Evolutionary conservation across 805 yeast species (phyloP).

Genomic region (Ogataea ramenticola): DNA sequence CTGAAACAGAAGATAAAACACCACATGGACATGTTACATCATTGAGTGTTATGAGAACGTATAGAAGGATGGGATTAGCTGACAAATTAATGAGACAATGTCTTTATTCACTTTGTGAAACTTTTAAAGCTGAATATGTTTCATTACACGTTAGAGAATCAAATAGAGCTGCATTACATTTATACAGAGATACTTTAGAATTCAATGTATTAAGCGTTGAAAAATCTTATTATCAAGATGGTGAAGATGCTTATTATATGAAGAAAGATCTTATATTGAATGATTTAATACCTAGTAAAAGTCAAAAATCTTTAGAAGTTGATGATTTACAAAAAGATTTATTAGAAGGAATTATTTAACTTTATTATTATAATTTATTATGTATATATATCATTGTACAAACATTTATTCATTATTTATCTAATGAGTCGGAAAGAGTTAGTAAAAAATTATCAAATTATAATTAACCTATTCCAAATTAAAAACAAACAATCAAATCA

Average conservation of each 20-base stretch:
- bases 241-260: conserved; percentile 98
- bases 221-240: conserved; percentile 89
- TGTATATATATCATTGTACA: neutral
- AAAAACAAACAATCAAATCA: neutral
- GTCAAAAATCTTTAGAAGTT: conserved; percentile 37
- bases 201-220: conserved; percentile 82
- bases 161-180: conserved; percentile 88
- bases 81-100: conserved; percentile 81
- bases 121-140: conserved; percentile 74
- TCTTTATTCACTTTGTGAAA: conserved; percentile 71
- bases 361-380: neutral
- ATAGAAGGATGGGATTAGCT: conserved; percentile 92
- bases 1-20: conserved; percentile 62
- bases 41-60: conserved; percentile 89
- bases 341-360: conserved; percentile 24
- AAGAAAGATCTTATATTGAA: conserved; percentile 56
- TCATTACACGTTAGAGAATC: conserved; percentile 90
- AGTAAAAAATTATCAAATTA: too few relatives aligned
- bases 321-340: conserved; percentile 53
- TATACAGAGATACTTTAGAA: conserved; percentile 76
- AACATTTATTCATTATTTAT: too few relatives aligned
- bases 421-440: too few relatives aligned
- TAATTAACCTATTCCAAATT: too few relatives aligned
- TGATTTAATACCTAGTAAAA: conserved; percentile 52
- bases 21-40: conserved; percentile 92